A percentile compares a stretch with the other conserved stretches of the same genome.
Conservation (phyloP, 352 stramenopile genomes). For the Phytophthora idaei region DNA sequence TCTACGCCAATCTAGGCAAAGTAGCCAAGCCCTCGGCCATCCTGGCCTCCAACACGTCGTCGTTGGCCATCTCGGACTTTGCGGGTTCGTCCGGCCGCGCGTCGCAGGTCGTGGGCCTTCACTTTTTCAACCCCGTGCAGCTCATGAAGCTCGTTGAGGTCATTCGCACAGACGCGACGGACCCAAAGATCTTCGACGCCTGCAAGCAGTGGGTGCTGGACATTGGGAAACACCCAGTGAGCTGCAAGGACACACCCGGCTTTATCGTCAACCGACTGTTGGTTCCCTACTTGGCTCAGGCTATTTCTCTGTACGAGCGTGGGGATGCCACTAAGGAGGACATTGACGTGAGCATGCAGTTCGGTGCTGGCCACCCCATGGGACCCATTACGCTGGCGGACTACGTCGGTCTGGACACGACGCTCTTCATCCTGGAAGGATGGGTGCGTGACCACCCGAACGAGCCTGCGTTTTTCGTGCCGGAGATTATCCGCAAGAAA, state of each 20-base stretch:
- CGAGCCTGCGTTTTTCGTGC: slow-evolving; percentile 96
- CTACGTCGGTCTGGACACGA: slow-evolving; percentile 98
- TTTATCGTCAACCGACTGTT: slow-evolving; percentile 98
- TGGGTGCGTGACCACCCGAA: slow-evolving; percentile 96
- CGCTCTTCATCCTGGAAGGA: slow-evolving; percentile 94
- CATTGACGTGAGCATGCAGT: slow-evolving; percentile 98
- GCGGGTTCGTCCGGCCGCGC: slow-evolving; percentile 91
- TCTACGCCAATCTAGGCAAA: slow-evolving; percentile 93
- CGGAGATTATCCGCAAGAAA: slow-evolving; percentile 90
- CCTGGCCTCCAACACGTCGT: slow-evolving; percentile 98
- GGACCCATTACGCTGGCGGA: slow-evolving; percentile 94
- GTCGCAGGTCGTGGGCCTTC: slow-evolving; percentile 95
- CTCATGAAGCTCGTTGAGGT: slow-evolving; percentile 98
- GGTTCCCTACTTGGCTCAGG: slow-evolving; percentile 81
- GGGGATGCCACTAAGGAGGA: slow-evolving; percentile 94
- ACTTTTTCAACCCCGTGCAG: slow-evolving; percentile 99
- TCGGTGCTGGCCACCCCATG: slow-evolving; percentile 98
- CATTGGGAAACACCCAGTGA: slow-evolving; percentile 95
- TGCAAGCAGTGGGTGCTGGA: slow-evolving; percentile 90
- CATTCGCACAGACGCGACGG: slow-evolving; percentile 93
- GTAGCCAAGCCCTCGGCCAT: slow-evolving; percentile 93
- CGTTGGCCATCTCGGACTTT: slow-evolving; percentile 94
- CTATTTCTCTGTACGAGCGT: slow-evolving; percentile 94
- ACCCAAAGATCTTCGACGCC: slow-evolving; percentile 91
- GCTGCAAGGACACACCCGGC: slow-evolving; percentile 95